These are phyloP conservation scores for Collybia mongolica DNA, from an alignment of 768 basidiomycete genomes.

Conservation along the genomic window DNA sequence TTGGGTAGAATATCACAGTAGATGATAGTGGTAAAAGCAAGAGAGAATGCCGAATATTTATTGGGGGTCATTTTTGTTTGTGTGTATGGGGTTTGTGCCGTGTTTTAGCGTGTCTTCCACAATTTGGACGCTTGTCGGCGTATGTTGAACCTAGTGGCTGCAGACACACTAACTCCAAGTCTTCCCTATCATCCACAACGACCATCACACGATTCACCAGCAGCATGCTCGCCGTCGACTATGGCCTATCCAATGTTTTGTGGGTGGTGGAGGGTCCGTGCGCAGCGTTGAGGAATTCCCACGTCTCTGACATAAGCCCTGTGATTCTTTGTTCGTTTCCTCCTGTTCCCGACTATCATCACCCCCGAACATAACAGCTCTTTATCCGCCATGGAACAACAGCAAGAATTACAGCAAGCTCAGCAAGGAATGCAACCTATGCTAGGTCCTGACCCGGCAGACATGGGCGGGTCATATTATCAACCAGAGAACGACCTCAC, in stretches of 20 bases:
- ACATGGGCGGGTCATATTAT: conserved; percentile 68
- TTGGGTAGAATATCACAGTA: too few species aligned
- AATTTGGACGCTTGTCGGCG: conserved; percentile 68
- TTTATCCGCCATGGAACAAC: conserved; percentile 2
- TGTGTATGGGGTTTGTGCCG: conserved; percentile 48
- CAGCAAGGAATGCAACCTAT: conserved; percentile 63
- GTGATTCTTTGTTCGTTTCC: conserved; percentile 43
- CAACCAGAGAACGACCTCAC: conserved; percentile 78
- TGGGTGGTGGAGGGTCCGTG: conserved; percentile 49
- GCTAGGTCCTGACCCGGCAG: conserved; percentile 54
- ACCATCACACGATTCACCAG: conserved; percentile 6
- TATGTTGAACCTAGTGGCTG: conserved; percentile 57
- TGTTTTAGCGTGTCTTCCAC: conserved; percentile 77
- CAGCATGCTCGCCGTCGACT: conserved; percentile 16
- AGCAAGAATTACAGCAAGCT: conserved; percentile 41
- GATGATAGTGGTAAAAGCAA: too few species aligned
- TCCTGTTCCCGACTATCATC: conserved; percentile 44
- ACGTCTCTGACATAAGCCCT: conserved; percentile 54
- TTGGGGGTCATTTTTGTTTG: conserved; percentile 33
- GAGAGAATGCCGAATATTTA: too few species aligned
- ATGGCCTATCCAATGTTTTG: conserved; percentile 14
- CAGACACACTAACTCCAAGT: conserved; percentile 48
- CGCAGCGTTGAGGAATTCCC: conserved; percentile 52
- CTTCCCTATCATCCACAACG: conserved; percentile 25
- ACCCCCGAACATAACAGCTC: conserved; percentile 31